Evolutionary conservation across 1,284 basidiomycete genomes (phyloP), one percentile per base, ranked within the genome.

Genomic region (Somion occarium): DNA sequence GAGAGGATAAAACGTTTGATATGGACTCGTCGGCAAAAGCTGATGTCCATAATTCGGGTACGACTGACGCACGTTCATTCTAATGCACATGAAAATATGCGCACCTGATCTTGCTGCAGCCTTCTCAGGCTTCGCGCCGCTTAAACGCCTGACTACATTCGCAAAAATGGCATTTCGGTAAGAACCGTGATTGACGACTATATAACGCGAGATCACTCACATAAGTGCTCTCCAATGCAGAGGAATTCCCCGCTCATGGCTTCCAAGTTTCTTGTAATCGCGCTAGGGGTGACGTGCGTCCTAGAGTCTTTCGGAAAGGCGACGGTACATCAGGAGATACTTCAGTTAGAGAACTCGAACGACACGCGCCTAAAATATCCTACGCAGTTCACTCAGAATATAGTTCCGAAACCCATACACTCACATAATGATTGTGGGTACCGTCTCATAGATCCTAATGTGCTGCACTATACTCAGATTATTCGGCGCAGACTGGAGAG

Each of bases 391-490:
- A 78, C 78, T 1, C 76, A 78, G 56, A 65, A 66, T 49, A 74
- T 79, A 44, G 67, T 78, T 18, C 78, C 78, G 1, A 79, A 78
- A 58, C 53, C 54, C 3, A 79, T 80, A 24, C 78, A 79, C 58
- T 79, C 77, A 0, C 78, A 81, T 56, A 80, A 80, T 57, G 76
- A 79, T 51, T 80, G 77, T 79, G 51, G 61, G 71, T 63, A 12
- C 24, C 12, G 18, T 7, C 13, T 47, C 7, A n/a, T n/a, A n/a
- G n/a, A n/a, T n/a, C 50, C 20, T 25, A 3, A 19, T 7, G 11
- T 27, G 15, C 48, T 42, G 3, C 3, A 41, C 7, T 34, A 18
- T 27, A 46, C 37, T 41, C 26, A 15, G 18, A 5, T n/a, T 24
- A 22, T 5, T 39, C 45, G n/a, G 20, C 20, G 20, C 45, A 79